A percentile compares a stretch with the other conserved stretches of the same genome.
These are phyloP conservation scores for Ilyonectria mors-panacis DNA, from an alignment of 2,329 filamentous ascomycete genomes.

Conservation along the genomic window DNA sequence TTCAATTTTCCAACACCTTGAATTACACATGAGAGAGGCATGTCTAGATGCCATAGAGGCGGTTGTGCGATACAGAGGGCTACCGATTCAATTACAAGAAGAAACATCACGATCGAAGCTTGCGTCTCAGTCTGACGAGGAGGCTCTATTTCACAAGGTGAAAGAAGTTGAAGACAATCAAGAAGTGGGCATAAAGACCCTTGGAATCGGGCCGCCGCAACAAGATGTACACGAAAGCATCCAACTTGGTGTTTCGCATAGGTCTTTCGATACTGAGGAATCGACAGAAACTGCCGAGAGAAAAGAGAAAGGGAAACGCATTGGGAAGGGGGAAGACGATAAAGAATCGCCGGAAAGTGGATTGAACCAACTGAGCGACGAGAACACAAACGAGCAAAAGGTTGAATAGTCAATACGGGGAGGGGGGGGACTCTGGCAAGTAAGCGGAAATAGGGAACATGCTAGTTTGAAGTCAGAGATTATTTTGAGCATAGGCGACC, in stretches of 20 bases:
- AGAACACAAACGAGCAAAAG: neutral
- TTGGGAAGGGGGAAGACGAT: neutral
- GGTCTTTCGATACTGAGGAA: neutral
- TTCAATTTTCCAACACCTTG: neutral
- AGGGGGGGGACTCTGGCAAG: neutral
- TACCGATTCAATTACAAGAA: neutral
- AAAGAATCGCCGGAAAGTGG: neutral
- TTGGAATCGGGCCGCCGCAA: too few relatives aligned
- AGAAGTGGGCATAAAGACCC: too few relatives aligned
- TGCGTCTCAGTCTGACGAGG: neutral
- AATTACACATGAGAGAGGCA: neutral
- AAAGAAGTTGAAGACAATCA: too few relatives aligned
- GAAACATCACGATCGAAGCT: neutral
- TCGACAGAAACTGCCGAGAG: neutral
- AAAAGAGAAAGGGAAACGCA: neutral
- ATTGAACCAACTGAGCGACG: too few relatives aligned
- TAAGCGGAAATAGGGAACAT: too few relatives aligned
- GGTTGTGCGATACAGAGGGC: neutral
- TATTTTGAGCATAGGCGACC: neutral
- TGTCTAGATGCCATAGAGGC: neutral
- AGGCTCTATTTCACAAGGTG: neutral
- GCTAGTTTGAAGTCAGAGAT: neutral
- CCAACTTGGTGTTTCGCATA: neutral
- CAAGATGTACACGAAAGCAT: too few relatives aligned
- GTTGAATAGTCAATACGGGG: neutral